Evolutionary conservation across 306 rosid genomes (phyloP), one percentile per base, ranked within the genome.

Genomic region (Dryas octopetala): DNA sequence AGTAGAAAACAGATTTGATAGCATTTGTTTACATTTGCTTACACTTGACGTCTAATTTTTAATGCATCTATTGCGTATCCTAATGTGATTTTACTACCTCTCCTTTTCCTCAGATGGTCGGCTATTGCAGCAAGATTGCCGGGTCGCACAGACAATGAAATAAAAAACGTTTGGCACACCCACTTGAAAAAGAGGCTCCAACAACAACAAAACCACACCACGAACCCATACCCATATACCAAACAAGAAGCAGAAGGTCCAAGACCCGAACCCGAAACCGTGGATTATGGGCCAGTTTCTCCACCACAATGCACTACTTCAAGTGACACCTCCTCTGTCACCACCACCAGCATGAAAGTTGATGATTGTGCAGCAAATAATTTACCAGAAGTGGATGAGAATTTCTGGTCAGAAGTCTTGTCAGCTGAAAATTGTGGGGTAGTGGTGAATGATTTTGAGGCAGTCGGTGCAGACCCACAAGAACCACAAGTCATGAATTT

Each of bases 151-250:
- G 98, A 94, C 74, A 94, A 94, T 23, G 97, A 94, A 59, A 91
- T 94, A 7, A 94, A 94, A 77, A 94, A 94, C 66, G 96, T 94
- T 12, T 94, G 98, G 98, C 94, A 94, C 84, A 91, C 98, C 54
- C 96, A 90, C 68, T 78, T 94, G 82, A 94, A 94, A 80, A 94
- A 90, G 83, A 94, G 85, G 78, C 77, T 90, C 52, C 82, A 69
- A 47, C 83, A 82, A 55, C 5, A 74, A 71, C 85, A 83, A 23
- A 5, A 76, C 73, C 66, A 78, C 44, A 65, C 71, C 52, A 47
- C 32, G 23, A 45, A 32, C 38, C 38, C 38, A 1, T 32, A 32
- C 38, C 38, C 38, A 32, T 32, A 32, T 32, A 32, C 38, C 38
- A 32, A 32, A 32, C 38, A 43, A 9, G 62, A 62, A 44, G 41